Percentiles rank a stretch among this genome's conserved stretches.
These are phyloP conservation scores for Stromatinia cepivora DNA, from an alignment of 2,329 filamentous ascomycete species.

Conservation along the genomic window DNA sequence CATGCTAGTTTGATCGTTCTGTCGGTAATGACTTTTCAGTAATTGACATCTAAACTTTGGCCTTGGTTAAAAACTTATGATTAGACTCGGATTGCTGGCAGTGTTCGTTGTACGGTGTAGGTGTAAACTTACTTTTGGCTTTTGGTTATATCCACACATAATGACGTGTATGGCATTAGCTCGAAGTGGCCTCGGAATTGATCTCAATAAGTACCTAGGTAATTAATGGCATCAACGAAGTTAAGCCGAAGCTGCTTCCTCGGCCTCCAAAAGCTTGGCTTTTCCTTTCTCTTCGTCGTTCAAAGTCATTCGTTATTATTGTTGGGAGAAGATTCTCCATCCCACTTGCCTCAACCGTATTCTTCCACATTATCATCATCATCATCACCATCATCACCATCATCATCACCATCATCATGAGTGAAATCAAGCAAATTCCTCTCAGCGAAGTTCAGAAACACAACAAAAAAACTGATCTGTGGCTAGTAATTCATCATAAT, in stretches of 20 bases:
- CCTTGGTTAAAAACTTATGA: not conserved
- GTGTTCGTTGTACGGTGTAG: not conserved
- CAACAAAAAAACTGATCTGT: conserved; percentile 50
- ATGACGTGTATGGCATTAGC: not conserved
- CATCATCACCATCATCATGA: conserved; percentile 17
- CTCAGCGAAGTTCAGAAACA: conserved; percentile 51
- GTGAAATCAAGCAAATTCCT: conserved; percentile 27
- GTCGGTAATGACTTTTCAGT: too few species aligned
- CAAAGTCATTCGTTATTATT: not conserved
- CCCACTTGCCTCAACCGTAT: not conserved
- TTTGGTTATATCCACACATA: conserved; percentile 7
- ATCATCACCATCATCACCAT: conserved; percentile 20
- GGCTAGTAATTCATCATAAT: conserved; percentile 58
- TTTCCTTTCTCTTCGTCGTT: not conserved
- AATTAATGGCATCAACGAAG: not conserved
- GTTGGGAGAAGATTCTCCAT: not conserved
- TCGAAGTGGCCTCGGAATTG: not conserved
- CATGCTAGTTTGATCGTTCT: conserved; percentile 1
- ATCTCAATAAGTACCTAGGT: not conserved
- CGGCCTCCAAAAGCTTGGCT: not conserved
- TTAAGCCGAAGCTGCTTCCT: not conserved
- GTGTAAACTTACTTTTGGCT: not conserved
- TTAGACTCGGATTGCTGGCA: not conserved
- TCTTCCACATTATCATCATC: not conserved
- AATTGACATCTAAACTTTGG: not conserved